Percentiles rank a stretch among this genome's conserved stretches.
These are phyloP conservation scores for Pueraria montana DNA, from an alignment of 306 rosid genomes.

Conservation along the genomic window DNA sequence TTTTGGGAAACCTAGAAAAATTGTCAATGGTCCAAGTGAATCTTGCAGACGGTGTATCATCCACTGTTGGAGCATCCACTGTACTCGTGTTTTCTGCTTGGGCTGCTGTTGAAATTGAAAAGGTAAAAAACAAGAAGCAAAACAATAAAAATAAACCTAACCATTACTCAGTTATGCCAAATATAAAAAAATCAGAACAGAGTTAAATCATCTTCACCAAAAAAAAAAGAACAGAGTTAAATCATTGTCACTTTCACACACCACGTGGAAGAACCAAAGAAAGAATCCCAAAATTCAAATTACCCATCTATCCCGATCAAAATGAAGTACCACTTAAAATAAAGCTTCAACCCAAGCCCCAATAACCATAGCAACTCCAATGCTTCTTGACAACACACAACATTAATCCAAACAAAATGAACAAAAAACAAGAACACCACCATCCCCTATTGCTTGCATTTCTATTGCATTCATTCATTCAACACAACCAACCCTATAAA, in stretches of 20 bases:
- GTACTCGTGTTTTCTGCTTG: slow-evolving; percentile 42
- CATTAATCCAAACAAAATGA: neutral
- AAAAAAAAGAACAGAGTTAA: neutral
- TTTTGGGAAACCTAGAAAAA: slow-evolving; percentile 66
- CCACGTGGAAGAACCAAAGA: too few relatives aligned
- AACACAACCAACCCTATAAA: neutral
- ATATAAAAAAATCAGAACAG: neutral
- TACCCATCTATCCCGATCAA: neutral
- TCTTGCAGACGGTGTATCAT: slow-evolving; percentile 73
- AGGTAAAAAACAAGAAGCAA: neutral
- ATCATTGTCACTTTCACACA: neutral
- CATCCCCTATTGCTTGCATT: neutral
- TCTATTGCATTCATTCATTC: neutral
- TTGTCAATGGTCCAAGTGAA: slow-evolving; percentile 82
- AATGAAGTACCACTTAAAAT: neutral
- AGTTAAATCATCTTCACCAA: neutral
- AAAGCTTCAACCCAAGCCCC: neutral
- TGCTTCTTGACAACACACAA: neutral
- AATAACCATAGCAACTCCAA: neutral
- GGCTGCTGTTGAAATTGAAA: slow-evolving; percentile 26
- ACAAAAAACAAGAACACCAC: neutral
- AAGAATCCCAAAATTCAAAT: neutral
- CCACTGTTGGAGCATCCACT: slow-evolving; percentile 45
- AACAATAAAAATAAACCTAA: slow-evolving; percentile 8
- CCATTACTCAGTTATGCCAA: neutral